Evolutionary conservation across 306 rosid species (phyloP).

Genomic region (Echinosophora koreensis): DNA sequence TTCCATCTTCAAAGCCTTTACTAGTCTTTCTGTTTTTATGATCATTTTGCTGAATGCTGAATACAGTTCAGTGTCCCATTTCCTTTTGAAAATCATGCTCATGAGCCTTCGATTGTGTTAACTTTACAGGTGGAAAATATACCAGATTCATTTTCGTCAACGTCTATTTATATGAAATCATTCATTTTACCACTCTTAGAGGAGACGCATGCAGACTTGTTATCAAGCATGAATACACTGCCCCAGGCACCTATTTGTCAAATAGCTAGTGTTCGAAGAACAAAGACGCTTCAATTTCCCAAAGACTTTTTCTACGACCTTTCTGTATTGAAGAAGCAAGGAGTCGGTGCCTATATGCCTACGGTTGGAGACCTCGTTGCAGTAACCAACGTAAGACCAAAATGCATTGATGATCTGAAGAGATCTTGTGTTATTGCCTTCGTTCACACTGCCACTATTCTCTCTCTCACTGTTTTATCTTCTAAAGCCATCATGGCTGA

Average conservation of each 20-base stretch:
- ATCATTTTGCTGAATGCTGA: no score
- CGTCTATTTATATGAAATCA: conserved; percentile 33
- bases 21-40: no score
- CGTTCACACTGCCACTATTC: neutral
- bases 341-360: conserved; percentile 5
- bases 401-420: conserved; percentile 42
- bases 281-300: neutral
- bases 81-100: neutral
- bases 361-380: conserved; percentile 49
- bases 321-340: neutral
- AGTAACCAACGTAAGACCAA: conserved; percentile 44
- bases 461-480: neutral
- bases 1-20: neutral
- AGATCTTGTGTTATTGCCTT: conserved; percentile 41
- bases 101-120: neutral
- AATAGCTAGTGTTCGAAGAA: neutral
- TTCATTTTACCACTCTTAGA: conserved; percentile 50
- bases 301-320: conserved; percentile 30
- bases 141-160: conserved; percentile 41
- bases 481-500: conserved; percentile 30
- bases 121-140: conserved; percentile 44
- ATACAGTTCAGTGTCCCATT: neutral
- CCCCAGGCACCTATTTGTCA: conserved; percentile 20
- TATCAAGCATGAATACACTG: conserved; percentile 1
- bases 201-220: conserved; percentile 49